Percentiles rank a stretch among this genome's conserved stretches.
These are phyloP conservation scores for Chlorella sp. DNA, from an alignment of 139 green algal genomes.

Conservation along the genomic window DNA sequence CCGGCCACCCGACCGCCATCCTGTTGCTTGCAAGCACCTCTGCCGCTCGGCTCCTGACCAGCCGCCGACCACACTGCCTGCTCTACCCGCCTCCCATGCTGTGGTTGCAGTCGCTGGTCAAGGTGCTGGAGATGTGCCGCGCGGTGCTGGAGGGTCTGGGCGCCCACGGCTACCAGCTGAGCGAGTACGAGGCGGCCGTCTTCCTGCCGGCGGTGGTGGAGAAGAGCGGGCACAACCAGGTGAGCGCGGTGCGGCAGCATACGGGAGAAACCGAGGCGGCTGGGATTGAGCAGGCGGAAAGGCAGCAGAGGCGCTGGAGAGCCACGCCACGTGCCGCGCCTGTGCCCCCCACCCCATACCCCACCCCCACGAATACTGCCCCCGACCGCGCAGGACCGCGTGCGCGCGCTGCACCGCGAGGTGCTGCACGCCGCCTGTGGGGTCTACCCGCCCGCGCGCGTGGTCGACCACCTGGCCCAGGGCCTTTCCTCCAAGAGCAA, in stretches of 20 bases:
- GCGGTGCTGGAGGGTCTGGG: conserved; percentile 58
- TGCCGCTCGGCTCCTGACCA: no score
- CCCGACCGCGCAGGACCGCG: conserved; percentile 44
- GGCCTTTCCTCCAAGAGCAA: conserved; percentile 90
- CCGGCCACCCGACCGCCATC: no score
- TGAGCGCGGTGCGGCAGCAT: conserved; percentile 1
- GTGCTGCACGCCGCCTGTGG: conserved; percentile 64
- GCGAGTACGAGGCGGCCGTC: conserved; percentile 84
- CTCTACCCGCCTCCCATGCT: no score
- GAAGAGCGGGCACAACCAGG: conserved; percentile 90
- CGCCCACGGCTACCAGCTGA: conserved; percentile 54
- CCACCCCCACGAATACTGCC: no score
- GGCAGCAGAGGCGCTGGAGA: no score
- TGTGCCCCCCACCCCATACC: no score
- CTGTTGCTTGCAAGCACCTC: no score
- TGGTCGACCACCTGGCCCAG: conserved; percentile 53
- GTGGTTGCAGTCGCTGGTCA: conserved; percentile 61
- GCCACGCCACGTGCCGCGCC: no score
- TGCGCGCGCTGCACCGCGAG: conserved; percentile 66
- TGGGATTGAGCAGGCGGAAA: no score
- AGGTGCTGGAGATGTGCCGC: conserved; percentile 72
- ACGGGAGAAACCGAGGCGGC: no score
- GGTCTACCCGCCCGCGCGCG: conserved; percentile 53
- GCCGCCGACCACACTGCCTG: no score
- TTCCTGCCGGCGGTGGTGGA: conserved; percentile 92